Percentiles rank a stretch among this genome's conserved stretches.
Conservation (phyloP, 306 rosid species). For the Cucumis cinereus region DNA sequence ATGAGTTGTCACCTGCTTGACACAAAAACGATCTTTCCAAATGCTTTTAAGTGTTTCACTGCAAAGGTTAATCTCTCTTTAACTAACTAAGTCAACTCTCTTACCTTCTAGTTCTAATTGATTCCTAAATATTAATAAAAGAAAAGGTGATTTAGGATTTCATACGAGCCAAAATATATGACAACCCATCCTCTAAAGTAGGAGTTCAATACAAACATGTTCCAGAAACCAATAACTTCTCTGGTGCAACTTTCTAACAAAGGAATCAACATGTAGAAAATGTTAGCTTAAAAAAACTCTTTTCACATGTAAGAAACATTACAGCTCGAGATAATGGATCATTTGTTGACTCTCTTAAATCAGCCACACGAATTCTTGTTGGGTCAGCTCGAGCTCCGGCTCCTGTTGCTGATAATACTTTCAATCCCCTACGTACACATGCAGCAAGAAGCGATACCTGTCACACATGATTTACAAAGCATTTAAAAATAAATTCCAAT, state of each 20-base stretch:
- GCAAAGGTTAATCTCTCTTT: background rate
- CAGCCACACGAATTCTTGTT: slow-evolving; percentile 85
- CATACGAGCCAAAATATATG: background rate
- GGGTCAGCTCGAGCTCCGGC: slow-evolving; percentile 98
- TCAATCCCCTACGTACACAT: slow-evolving; percentile 81
- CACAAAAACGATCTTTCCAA: background rate
- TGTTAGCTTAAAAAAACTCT: background rate
- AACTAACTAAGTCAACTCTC: background rate
- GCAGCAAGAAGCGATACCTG: slow-evolving; percentile 99
- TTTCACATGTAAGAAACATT: slow-evolving; percentile 18
- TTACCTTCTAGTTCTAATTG: background rate
- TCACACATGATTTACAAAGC: slow-evolving; percentile 30
- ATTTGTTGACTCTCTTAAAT: slow-evolving; percentile 78
- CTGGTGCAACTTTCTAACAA: background rate
- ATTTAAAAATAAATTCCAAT: slow-evolving; percentile 17
- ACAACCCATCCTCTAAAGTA: background rate
- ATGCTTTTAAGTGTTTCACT: background rate
- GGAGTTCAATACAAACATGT: background rate
- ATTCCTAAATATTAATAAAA: background rate
- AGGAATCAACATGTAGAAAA: background rate
- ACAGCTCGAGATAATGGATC: slow-evolving; percentile 89
- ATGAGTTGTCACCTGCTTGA: background rate
- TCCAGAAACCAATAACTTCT: background rate
- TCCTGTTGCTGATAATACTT: slow-evolving; percentile 86
- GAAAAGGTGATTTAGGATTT: background rate